Base-by-base conservation (phyloP, 257 asterid genomes). In the Nicotiana benthamiana region DNA sequence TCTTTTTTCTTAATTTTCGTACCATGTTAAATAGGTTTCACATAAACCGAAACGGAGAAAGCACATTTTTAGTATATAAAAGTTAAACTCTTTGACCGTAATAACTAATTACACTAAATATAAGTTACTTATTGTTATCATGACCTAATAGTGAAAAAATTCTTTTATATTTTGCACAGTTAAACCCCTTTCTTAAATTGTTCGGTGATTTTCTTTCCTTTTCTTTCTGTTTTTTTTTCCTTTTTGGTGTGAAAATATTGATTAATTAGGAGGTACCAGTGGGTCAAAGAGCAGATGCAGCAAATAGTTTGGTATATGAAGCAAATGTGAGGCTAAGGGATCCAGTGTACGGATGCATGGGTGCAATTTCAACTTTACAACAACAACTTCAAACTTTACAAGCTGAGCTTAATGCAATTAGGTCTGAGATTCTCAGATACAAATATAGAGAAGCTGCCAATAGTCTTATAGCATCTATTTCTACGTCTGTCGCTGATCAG, bases 311-410 rank as follows among this genome's bases (percentile, higher is more conserved):
- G 83, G 97, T 94, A 0, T 94, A 93, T 70, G 98, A 94, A 83
- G 98, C 98, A 20, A 94, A 94, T 51, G 96, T 93, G 77, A 85
- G 98, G 87, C 89, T 94, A 8, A 82, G 97, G 26, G 97, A 94
- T 86, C 98, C 98, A 0, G 93, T 94, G 0, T 94, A 94, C 17
- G 98, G 98, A 48, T 93, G 97, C 96, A 94, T 93, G 98, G 98
- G 97, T 32, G 98, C 96, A 11, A 91, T 94, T 18, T 94, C 97
- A 1, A 86, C 97, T 22, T 83, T 94, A 75, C 98, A 93, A 66
- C 98, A 91, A 54, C 94, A 94, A 79, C 84, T 93, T 65, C 97
- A 94, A 74, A 36, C 87, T 46, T 81, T 94, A 18, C 97, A 94
- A 79, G 91, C 91, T 5, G 97, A 94, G 26, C 91, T 93, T 56